These are phyloP conservation scores for Termitomyces sp. DNA, from an alignment of 768 basidiomycete species.

Conservation along the genomic window DNA sequence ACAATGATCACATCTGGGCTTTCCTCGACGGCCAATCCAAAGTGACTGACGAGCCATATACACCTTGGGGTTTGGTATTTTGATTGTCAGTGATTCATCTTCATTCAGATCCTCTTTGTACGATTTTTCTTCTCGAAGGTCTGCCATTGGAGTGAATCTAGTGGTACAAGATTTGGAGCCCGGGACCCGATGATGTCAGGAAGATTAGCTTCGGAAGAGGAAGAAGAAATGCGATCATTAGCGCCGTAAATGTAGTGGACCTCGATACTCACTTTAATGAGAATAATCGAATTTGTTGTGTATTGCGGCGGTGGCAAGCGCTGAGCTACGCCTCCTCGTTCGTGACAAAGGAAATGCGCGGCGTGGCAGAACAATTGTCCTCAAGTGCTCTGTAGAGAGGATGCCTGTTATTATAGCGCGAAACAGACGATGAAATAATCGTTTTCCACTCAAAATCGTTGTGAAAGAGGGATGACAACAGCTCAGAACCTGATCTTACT, in stretches of 20 bases:
- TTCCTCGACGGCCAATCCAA: slow-evolving; percentile 72
- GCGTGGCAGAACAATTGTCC: not conserved
- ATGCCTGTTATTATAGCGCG: not conserved
- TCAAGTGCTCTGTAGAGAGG: not conserved
- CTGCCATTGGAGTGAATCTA: slow-evolving; percentile 2
- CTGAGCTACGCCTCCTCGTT: not conserved
- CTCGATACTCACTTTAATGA: slow-evolving; percentile 1
- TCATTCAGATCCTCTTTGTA: slow-evolving; percentile 34
- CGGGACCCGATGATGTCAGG: not conserved
- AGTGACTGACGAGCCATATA: slow-evolving; percentile 66
- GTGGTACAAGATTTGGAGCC: not conserved
- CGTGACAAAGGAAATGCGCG: not conserved
- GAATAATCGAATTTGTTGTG: not conserved
- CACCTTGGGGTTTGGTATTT: slow-evolving; percentile 62
- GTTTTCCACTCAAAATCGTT: slow-evolving; percentile 1
- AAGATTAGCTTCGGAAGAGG: not conserved
- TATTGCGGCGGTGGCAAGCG: slow-evolving; percentile 6
- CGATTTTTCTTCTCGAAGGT: slow-evolving; percentile 16
- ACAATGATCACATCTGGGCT: slow-evolving; percentile 71
- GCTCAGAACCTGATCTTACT: slow-evolving; percentile 14
- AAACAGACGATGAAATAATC: not conserved
- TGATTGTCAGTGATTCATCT: slow-evolving; percentile 53
- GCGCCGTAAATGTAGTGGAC: not conserved
- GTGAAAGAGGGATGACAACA: slow-evolving; percentile 14
- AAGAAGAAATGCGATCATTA: not conserved